Conservation (phyloP, 495 filamentous ascomycete species). For the Neurospora tetraspora region DNA sequence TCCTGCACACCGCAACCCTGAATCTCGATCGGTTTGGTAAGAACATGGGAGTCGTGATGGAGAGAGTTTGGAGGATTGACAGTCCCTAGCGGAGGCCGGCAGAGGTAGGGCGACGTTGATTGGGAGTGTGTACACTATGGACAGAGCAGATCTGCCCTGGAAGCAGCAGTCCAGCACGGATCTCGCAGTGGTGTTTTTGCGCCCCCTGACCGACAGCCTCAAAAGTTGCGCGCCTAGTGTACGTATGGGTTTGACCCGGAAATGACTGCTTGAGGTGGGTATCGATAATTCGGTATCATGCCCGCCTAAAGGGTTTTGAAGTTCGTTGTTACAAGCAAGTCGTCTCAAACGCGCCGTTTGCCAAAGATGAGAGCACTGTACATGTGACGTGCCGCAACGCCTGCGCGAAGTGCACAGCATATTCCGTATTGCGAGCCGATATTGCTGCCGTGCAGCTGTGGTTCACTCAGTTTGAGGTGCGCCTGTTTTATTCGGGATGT, state of each 20-base stretch:
- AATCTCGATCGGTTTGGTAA: not conserved
- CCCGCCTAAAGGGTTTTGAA: not conserved
- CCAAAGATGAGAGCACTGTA: not conserved
- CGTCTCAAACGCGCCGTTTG: not conserved
- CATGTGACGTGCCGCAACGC: not conserved
- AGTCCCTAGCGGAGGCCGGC: not conserved
- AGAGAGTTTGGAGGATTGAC: not conserved
- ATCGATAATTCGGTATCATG: not conserved
- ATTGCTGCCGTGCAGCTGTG: not conserved
- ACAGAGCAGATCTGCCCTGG: not conserved
- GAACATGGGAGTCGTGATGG: not conserved
- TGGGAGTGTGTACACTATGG: not conserved
- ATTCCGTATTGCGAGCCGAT: not conserved
- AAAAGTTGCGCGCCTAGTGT: not conserved
- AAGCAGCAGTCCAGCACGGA: not conserved
- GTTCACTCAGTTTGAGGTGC: not conserved
- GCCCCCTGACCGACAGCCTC: not conserved
- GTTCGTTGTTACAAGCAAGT: not conserved
- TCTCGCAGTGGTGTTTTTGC: not conserved
- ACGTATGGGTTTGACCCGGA: not conserved
- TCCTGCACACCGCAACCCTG: not conserved
- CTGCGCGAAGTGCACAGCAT: not conserved
- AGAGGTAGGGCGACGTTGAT: not conserved
- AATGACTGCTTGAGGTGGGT: not conserved
- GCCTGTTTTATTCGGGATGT: not conserved